Evolutionary conservation across 75 land plant genomes (phyloP), one percentile per base, ranked within the genome.

Genomic region (Pinus albicaulis): DNA sequence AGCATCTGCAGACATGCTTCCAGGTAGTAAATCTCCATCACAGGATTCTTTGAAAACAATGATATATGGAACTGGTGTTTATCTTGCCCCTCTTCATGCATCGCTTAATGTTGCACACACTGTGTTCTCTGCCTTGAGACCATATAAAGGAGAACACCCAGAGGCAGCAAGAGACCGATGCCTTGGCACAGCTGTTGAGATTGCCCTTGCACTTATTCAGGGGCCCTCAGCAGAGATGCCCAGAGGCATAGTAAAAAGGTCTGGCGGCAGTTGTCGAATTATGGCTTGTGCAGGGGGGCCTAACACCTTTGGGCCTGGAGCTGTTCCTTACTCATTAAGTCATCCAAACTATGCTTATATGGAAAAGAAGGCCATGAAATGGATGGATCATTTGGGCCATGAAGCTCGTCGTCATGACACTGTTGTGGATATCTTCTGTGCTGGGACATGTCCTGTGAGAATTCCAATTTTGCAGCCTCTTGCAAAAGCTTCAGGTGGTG

Each of bases 381-480:
- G 92, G 84, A 98, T 98, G 99, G 99, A 95, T 58, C 81, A 85
- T 83, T 69, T 95, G 8, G 99, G 99, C 73, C 87, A 72, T 26
- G 87, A 95, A 78, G 98, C 99, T 69, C 90, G 84, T 20, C 76
- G 70, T 11, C 85, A 88, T 16, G 88, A 93, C 72, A 90, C 87
- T 24, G 90, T 90, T 15, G 86, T 98, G 76, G 99, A 98, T 83
- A 72, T 98, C 59, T 83, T 98, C 11, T 95, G 99, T 87, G 99
- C 99, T 66, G 99, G 99, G 41, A 95, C 96, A 31, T 98, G 99
- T 79, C 99, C 99, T 15, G 91, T 98, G n/a, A 83, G 94, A 78
- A 88, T 95, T 80, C 92, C 93, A 19, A 76, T 93, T 53, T 63
- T 98, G 80, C 96, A 95, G 85, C 98, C 99, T 59, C 85, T 98